Evolutionary conservation across 2,329 filamentous ascomycete genomes (phyloP).

Genomic region (Xylariaceae sp.): DNA sequence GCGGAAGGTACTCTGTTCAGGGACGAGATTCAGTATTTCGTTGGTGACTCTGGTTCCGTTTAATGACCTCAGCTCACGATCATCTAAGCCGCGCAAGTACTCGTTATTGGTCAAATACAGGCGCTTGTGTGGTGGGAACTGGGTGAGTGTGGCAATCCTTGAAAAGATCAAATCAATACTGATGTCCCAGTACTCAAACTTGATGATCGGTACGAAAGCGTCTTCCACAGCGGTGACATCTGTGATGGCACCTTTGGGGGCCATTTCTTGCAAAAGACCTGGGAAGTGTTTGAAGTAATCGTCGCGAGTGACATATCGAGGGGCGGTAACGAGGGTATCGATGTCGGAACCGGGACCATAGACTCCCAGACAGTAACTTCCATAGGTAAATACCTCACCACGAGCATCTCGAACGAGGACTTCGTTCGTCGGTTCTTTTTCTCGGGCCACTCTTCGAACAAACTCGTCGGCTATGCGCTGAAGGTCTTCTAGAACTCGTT

Average conservation of each 20-base stretch:
- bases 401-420: slow-evolving; percentile 78
- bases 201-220: slow-evolving; percentile 95
- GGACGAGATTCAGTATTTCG: slow-evolving; percentile 84
- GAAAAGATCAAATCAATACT: slow-evolving; percentile 94
- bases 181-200: slow-evolving; percentile 85
- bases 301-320: slow-evolving; percentile 80
- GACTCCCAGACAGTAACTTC: slow-evolving; percentile 90
- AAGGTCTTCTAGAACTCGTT: slow-evolving; percentile 69
- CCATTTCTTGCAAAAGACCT: slow-evolving; percentile 70
- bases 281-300: slow-evolving; percentile 93
- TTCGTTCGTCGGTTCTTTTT: slow-evolving; percentile 67
- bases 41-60: slow-evolving; percentile 95
- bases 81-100: slow-evolving; percentile 79
- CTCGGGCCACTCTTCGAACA: slow-evolving; percentile 72
- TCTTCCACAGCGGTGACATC: slow-evolving; percentile 83
- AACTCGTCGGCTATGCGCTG: slow-evolving; percentile 82
- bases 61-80: slow-evolving; percentile 80
- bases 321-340: slow-evolving; percentile 88
- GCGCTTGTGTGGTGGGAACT: slow-evolving; percentile 63
- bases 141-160: slow-evolving; percentile 63
- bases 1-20: slow-evolving; percentile 84
- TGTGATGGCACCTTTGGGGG: slow-evolving; percentile 72
- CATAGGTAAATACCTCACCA: slow-evolving; percentile 92
- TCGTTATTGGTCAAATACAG: slow-evolving; percentile 79
- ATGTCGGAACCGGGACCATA: slow-evolving; percentile 97